A percentile compares a stretch with the other conserved stretches of the same genome.
These are phyloP conservation scores for Xylaria intraflava DNA, from an alignment of 495 filamentous ascomycete genomes.

Conservation along the genomic window DNA sequence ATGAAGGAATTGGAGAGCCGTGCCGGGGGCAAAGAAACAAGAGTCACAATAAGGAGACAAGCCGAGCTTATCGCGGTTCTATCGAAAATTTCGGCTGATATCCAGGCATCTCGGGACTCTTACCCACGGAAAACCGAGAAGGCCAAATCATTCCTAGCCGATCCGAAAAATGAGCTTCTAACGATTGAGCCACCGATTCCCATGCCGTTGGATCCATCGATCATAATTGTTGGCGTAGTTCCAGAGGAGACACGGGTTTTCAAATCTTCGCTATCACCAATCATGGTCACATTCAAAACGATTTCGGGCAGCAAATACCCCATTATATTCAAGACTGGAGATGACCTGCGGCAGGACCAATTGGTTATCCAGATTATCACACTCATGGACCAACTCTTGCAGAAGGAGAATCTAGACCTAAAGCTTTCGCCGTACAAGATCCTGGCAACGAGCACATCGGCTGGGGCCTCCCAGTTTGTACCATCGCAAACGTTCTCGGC, in stretches of 20 bases:
- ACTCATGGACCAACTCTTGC: constrained; percentile 92
- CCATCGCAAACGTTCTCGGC: constrained; percentile 75
- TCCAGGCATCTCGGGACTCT: constrained; percentile 72
- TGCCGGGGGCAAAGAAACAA: constrained; percentile 57
- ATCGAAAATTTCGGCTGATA: constrained; percentile 82
- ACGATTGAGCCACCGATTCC: constrained; percentile 81
- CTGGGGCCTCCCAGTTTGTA: constrained; percentile 89
- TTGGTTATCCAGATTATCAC: constrained; percentile 97
- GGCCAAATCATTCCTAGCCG: constrained; percentile 73
- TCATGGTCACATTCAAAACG: constrained; percentile 87
- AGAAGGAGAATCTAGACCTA: constrained; percentile 94
- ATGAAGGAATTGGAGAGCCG: constrained; percentile 70
- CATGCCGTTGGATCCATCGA: constrained; percentile 78
- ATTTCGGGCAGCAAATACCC: constrained; percentile 69
- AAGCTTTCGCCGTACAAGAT: constrained; percentile 95
- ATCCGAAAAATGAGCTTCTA: constrained; percentile 81
- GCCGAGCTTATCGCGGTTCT: constrained; percentile 84
- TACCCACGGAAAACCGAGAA: constrained; percentile 72
- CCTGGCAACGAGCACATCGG: constrained; percentile 81
- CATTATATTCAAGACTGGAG: constrained; percentile 94
- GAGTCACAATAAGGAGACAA: constrained; percentile 74
- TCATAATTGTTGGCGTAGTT: constrained; percentile 69
- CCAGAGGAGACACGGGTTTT: constrained; percentile 88
- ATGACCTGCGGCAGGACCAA: constrained; percentile 95
- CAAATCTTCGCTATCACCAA: constrained; percentile 85